Base-by-base conservation (phyloP, 2,329 filamentous ascomycete species). In the Zymoseptoria pseudotritici region DNA sequence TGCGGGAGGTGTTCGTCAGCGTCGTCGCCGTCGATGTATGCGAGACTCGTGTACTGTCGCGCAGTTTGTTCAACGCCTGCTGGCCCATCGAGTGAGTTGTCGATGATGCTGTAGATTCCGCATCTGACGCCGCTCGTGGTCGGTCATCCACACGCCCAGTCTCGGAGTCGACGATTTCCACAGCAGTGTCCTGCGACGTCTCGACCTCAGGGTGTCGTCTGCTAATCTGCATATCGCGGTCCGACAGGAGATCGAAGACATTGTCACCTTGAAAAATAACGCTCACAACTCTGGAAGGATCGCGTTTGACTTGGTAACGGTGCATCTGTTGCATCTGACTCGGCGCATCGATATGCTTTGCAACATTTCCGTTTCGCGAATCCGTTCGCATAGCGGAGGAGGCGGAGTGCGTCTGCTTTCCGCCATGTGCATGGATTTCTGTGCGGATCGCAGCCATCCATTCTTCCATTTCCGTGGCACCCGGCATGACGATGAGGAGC, bases 401-500 rank as follows among this genome's bases (percentile, higher is more conserved):
- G 64, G 62, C 36, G 0, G 84, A 82, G 22, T 83, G 71, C 58
- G 79, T 78, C 71, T 83, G 86, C 75, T 83, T 87, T 19, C 88
- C 88, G 26, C 88, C 87, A 7, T 89, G 74, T 5, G 79, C 78
- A 66, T 90, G 86, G 56, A 93, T 91, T 68, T 89, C 86, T 58
- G 81, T 81, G 49, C 89, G 82, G 29, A 93, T 76, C 0, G 81
- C 79, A 1, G 81, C 79, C 71, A 93, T 84, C 90, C 90, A 94
- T 51, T 78, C 76, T 61, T 91, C 86, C 87, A 93, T 89, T 52
- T 89, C 86, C 63, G 87, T 84, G 2, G 87, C 85, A 61, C 78
- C 84, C 56, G 90, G 84, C 63, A 92, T 86, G 0, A 93, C 84
- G 71, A 94, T 80, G 22, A 94, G 75, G 58, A 91, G 82, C 63